A percentile compares a stretch with the other conserved stretches of the same genome.
These are phyloP conservation scores for Diplodia intermedia DNA, from an alignment of 2,329 filamentous ascomycete species.

Conservation along the genomic window DNA sequence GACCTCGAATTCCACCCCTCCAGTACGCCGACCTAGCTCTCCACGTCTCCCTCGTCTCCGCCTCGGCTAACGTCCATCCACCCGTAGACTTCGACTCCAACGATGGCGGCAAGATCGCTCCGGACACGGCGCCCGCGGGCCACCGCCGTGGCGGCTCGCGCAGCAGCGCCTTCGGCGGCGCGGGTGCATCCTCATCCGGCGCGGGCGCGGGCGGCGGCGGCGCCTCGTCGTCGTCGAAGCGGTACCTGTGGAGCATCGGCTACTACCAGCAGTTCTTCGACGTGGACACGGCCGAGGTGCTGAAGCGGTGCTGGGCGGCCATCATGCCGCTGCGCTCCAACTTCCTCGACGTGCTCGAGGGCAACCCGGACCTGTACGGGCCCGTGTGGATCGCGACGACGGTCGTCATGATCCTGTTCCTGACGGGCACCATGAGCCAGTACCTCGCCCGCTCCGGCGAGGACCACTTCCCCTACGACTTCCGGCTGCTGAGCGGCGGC, in stretches of 20 bases:
- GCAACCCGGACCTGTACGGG: conserved; percentile 95
- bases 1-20: conserved; percentile 99
- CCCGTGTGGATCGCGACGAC: conserved; percentile 99
- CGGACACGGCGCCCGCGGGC: conserved; percentile 44
- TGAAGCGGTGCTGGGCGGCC: conserved; percentile 86
- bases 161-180: conserved; percentile 22
- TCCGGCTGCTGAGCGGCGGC: conserved; percentile 82
- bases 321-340: conserved; percentile 85
- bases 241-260: conserved; percentile 86
- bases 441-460: conserved; percentile 75
- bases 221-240: conserved; percentile 62
- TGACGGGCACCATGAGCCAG: conserved; percentile 93
- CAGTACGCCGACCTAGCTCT: conserved; percentile 55
- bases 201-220: conserved; percentile 39
- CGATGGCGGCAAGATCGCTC: conserved; percentile 56
- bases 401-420: conserved; percentile 91
- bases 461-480: conserved; percentile 87
- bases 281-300: conserved; percentile 89
- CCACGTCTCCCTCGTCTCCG: conserved; percentile 5
- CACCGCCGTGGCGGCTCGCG: conserved; percentile 15
- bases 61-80: not conserved
- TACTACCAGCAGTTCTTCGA: conserved; percentile 99
- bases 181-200: conserved; percentile 28
- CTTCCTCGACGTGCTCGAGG: conserved; percentile 96
- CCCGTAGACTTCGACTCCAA: conserved; percentile 70